Percentiles rank a stretch among this genome's conserved stretches.
Evolutionary conservation across 768 basidiomycete genomes (phyloP).

Genomic region (Pholiota conissans): DNA sequence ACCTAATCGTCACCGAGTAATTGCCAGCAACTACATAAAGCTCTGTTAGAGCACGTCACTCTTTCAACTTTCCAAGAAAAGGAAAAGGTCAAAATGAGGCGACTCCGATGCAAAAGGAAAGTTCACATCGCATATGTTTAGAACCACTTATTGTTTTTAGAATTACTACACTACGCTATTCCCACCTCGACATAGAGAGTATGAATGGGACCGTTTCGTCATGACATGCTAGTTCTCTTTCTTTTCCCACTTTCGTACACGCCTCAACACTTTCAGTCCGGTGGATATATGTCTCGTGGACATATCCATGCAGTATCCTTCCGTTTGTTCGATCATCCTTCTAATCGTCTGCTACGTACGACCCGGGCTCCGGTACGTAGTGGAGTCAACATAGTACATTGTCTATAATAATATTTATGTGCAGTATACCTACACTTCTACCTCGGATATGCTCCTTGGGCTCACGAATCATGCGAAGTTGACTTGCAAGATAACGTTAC

Average conservation of each 20-base stretch:
- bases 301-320: background rate
- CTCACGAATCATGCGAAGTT: background rate
- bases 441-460: background rate
- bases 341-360: background rate
- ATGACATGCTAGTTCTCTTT: background rate
- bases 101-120: background rate
- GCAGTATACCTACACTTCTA: background rate
- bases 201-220: background rate
- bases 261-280: background rate
- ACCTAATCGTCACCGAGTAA: background rate
- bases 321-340: background rate
- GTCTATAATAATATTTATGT: background rate
- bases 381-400: background rate
- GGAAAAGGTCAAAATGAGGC: background rate
- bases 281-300: background rate
- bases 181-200: background rate
- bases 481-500: too few species aligned
- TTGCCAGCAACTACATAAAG: background rate
- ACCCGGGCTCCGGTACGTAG: background rate
- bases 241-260: background rate
- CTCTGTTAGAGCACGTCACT: background rate
- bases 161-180: conserved; percentile 1
- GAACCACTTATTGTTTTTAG: background rate
- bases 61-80: background rate
- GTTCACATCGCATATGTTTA: background rate